Base-by-base conservation (phyloP, 768 basidiomycete species). In the Hypholoma fasciculare region DNA sequence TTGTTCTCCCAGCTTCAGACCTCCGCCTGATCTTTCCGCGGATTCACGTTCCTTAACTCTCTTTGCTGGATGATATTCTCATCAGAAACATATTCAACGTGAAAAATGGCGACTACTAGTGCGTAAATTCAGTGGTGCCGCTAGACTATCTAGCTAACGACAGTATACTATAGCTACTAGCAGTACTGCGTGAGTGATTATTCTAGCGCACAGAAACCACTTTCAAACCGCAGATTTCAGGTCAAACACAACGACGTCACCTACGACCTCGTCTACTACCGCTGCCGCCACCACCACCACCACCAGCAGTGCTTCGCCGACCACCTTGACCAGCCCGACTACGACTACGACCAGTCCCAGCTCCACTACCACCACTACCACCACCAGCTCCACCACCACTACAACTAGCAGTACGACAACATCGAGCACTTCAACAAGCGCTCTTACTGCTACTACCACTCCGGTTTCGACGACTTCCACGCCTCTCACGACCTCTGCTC, bases 381-480 rank as follows among this genome's bases (percentile, higher is more conserved):
- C 52, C 14, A 39, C 57, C 14, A 43, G 58, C 11, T 46, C 61
- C 20, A 54, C 57, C 17, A n/a, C 58, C 16, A 50, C 42, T 9
- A 58, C 60, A 8, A 44, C 56, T n/a, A 38, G 53, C 12, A 61
- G 43, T 17, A 20, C 60, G 11, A 43, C 58, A 4, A 5, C 63
- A 23, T 52, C 60, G 11, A 50, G 39, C 5, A 30, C 63, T 11
- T 34, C 61, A 2, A 60, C 49, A 9, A 20, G 42, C 9, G 16
- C 53, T 23, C 48, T 52, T 14, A 39, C 50, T 13, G 56, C 46
- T 2, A 55, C 57, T 48, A 36, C 46, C 0, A 17, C 52, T 11
- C 27, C 38, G 19, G 55, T 52, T 40, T 13, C 43, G n/a, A 3
- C 66, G 1, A 48, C 56, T 13, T n/a, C n/a, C n/a, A 44, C 52